Base-by-base conservation (phyloP, 2,329 filamentous ascomycete genomes). In the Sclerotinia minor region DNA sequence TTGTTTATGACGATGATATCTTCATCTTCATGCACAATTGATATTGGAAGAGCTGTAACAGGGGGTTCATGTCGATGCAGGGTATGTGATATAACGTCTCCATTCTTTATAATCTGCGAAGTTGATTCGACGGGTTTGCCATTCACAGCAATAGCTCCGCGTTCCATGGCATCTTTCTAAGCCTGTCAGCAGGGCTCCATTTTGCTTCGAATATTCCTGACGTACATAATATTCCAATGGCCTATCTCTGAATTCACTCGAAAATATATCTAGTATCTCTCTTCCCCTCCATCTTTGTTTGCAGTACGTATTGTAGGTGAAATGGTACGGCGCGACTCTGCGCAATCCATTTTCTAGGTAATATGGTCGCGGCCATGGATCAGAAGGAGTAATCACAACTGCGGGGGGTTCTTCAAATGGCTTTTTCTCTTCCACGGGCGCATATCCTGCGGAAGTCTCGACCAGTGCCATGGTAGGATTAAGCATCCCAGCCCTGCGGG, bases 1-100 rank as follows among this genome's bases (percentile, higher is more conserved):
- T 99, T 99, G 81, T 97, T 93, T 78, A 99, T 96, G 70, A 98
- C 94, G 69, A 99, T 90, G 82, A 99, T 89, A 72, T 94, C 90
- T 57, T 96, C 87, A 73, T 97, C 92, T 79, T 99, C 95, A 79
- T 97, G 91, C 50, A 99, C 88, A 57, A 97, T 85, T 21, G 86
- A 87, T 61, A 99, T 89, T 0, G 91, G 87, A 53, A 91, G 86
- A 21, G 88, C 89, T 2, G 92, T 94, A 44, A 97, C 92, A 0
- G 95, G 95, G 2, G 95, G 95, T 79, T 99, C 95, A 78, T 99
- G 95, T 19, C 95, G 90, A 79, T 99, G 95, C 69, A 96, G 84
- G 5, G 93, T 97, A 79, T 99, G 95, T 15, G 92, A 94, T 66
- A 99, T 89, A 67, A 96, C 81, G 76, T 97, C 91, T 71, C 95